Evolutionary conservation across 108 stramenopile species (phyloP).

Genomic region (Epipyxis sp.): DNA sequence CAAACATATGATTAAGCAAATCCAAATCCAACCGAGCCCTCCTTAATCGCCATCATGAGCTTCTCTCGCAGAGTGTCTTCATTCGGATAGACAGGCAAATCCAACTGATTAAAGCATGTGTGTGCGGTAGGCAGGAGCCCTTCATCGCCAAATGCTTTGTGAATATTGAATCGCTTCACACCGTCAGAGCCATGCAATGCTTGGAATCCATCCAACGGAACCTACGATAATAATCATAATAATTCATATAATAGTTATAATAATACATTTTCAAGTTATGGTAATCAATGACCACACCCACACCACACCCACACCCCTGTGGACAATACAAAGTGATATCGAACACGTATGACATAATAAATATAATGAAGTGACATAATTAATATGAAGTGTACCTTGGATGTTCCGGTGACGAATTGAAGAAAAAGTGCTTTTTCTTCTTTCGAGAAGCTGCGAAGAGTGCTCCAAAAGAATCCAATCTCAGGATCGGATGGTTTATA

Average conservation of each 20-base stretch:
- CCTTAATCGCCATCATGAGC: constrained; percentile 27
- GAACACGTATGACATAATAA: no score
- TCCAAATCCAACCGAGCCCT: constrained; percentile 35
- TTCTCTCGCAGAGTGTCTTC: constrained; percentile 14
- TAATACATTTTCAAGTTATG: background rate
- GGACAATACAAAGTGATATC: background rate
- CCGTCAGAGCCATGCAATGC: constrained; percentile 13
- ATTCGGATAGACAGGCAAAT: constrained; percentile 32
- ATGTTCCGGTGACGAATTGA: constrained; percentile 29
- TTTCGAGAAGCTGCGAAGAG: constrained; percentile 13
- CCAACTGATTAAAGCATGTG: constrained; percentile 45
- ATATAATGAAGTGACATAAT: no score
- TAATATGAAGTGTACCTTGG: constrained; percentile 20
- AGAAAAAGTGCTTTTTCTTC: constrained; percentile 30
- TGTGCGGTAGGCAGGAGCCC: constrained; percentile 32
- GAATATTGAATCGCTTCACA: constrained; percentile 17
- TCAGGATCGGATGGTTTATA: background rate
- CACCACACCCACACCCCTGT: background rate
- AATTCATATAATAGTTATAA: background rate
- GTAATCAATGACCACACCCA: background rate
- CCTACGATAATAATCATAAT: background rate
- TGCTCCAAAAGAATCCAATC: constrained; percentile 1
- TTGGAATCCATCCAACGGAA: constrained; percentile 30
- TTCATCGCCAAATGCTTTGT: constrained; percentile 5
- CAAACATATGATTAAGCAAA: constrained; percentile 34